Evolutionary conservation across 2,329 filamentous ascomycete species (phyloP).

Genomic region (Clarireedia homoeocarpa): DNA sequence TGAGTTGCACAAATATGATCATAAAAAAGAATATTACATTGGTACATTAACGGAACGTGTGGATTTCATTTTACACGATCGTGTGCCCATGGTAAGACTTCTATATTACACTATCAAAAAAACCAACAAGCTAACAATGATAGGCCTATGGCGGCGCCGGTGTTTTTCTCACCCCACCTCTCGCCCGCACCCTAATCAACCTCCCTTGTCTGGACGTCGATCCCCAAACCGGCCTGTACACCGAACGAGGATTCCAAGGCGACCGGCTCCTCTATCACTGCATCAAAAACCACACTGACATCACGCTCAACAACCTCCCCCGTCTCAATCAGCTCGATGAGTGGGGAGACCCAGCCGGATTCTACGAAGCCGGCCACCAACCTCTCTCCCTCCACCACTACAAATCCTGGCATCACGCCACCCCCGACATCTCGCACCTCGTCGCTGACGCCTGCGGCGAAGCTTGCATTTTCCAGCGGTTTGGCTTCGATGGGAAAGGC

Average conservation of each 20-base stretch:
- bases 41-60: slow-evolving; percentile 27
- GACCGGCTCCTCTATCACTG: slow-evolving; percentile 29
- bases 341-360: slow-evolving; percentile 27
- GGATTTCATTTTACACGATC: slow-evolving; percentile 23
- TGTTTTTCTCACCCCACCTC: slow-evolving; percentile 24
- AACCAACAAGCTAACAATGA: slow-evolving; percentile 16
- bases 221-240: slow-evolving; percentile 15
- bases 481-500: slow-evolving; percentile 22
- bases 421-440: slow-evolving; percentile 19
- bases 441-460: slow-evolving; percentile 28
- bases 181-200: slow-evolving; percentile 16
- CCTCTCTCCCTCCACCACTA: slow-evolving; percentile 27
- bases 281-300: slow-evolving; percentile 21
- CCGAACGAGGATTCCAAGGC: slow-evolving; percentile 23
- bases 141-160: slow-evolving; percentile 28
- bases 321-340: slow-evolving; percentile 26
- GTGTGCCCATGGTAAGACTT: slow-evolving; percentile 7
- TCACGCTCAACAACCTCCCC: slow-evolving; percentile 23
- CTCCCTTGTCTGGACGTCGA: slow-evolving; percentile 23
- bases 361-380: slow-evolving; percentile 27
- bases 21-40: slow-evolving; percentile 25
- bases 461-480: slow-evolving; percentile 27
- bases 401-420: slow-evolving; percentile 27
- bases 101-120: slow-evolving; percentile 1
- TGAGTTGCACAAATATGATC: slow-evolving; percentile 30